Evolutionary conservation across 2,329 filamentous ascomycete species (phyloP).

Genomic region (Rosellinia necatrix): DNA sequence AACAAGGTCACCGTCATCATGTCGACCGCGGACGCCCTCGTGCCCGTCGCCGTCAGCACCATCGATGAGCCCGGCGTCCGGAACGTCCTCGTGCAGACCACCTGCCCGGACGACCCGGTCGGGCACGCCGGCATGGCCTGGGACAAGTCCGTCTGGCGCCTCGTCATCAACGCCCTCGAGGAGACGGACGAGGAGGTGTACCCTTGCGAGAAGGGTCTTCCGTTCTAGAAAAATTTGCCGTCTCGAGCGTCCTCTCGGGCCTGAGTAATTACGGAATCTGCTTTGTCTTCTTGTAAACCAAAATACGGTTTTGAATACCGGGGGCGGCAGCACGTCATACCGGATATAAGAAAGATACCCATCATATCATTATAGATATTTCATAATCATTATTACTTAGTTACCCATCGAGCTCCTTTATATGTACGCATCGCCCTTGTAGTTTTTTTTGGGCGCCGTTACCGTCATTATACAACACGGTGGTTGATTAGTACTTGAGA

Average conservation of each 20-base stretch:
- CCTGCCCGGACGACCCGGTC: slow-evolving; percentile 35
- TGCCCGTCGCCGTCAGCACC: slow-evolving; percentile 30
- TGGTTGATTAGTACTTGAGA: no score
- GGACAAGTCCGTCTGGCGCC: slow-evolving; percentile 37
- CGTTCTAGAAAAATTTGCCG: slow-evolving; percentile 14
- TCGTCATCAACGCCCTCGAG: slow-evolving; percentile 39
- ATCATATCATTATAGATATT: background rate
- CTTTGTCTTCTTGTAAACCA: no score
- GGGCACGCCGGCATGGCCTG: slow-evolving; percentile 36
- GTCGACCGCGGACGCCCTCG: slow-evolving; percentile 33
- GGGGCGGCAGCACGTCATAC: no score
- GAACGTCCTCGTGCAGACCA: slow-evolving; percentile 35
- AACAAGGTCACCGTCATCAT: slow-evolving; percentile 38
- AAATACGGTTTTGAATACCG: no score
- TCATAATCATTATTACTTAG: no score
- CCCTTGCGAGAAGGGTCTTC: slow-evolving; percentile 33
- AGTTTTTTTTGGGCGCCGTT: no score
- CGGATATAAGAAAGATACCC: background rate
- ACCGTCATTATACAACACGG: no score
- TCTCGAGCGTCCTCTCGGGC: no score
- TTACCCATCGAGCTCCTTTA: no score
- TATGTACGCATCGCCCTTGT: no score
- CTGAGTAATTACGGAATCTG: no score
- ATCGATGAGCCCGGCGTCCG: slow-evolving; percentile 33
- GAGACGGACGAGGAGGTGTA: slow-evolving; percentile 33